These are phyloP conservation scores for Diaporthe eres DNA, from an alignment of 2,329 filamentous ascomycete genomes.

Conservation along the genomic window DNA sequence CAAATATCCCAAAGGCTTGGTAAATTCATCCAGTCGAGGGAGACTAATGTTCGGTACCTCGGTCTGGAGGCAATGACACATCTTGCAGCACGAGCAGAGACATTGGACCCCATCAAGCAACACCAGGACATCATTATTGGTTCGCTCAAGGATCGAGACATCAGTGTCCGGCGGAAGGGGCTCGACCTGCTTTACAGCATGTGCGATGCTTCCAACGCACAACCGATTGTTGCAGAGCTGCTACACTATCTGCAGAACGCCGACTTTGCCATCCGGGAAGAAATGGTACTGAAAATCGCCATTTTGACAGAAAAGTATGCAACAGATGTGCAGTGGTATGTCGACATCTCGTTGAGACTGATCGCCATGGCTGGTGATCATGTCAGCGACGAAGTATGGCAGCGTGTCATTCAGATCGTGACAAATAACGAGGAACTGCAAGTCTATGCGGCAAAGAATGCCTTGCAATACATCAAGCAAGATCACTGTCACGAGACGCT, in stretches of 20 bases:
- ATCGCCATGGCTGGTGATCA: constrained; percentile 98
- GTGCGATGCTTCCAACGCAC: constrained; percentile 96
- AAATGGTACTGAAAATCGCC: constrained; percentile 99
- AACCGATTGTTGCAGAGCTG: constrained; percentile 92
- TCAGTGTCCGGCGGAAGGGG: constrained; percentile 95
- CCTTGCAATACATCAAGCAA: constrained; percentile 90
- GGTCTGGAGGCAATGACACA: constrained; percentile 98
- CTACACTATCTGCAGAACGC: constrained; percentile 95
- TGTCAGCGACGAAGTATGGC: constrained; percentile 99
- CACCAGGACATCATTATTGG: constrained; percentile 97
- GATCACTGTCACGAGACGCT: constrained; percentile 97
- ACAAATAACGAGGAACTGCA: constrained; percentile 99
- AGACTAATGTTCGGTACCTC: constrained; percentile 97
- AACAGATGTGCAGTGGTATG: constrained; percentile 99
- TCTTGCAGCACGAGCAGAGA: constrained; percentile 92
- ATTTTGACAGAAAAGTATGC: constrained; percentile 99
- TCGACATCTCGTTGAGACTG: constrained; percentile 94
- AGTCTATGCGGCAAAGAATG: constrained; percentile 94
- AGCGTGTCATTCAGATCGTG: constrained; percentile 97
- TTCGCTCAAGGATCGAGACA: constrained; percentile 94
- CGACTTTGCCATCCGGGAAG: constrained; percentile 97
- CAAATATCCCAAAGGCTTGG: constrained; percentile 93
- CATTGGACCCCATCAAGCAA: constrained; percentile 96
- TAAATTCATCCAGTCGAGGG: constrained; percentile 95
- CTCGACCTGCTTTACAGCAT: constrained; percentile 98